Conservation (phyloP, 768 basidiomycete genomes). For the Mycena floridula region DNA sequence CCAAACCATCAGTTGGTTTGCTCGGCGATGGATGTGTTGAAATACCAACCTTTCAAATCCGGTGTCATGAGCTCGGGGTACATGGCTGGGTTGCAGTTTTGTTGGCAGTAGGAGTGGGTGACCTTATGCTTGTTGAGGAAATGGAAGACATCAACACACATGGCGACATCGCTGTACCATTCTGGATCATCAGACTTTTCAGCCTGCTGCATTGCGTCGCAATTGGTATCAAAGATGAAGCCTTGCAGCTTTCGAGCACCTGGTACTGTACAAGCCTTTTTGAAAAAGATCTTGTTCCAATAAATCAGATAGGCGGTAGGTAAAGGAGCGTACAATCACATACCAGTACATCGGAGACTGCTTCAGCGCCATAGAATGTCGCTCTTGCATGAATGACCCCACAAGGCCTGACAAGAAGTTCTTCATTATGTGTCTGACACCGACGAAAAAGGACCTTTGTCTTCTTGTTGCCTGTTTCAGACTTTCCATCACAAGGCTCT, state of each 20-base stretch:
- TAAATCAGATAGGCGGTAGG: background rate
- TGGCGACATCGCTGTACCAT: constrained; percentile 7
- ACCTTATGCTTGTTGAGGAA: constrained; percentile 9
- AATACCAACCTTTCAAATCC: constrained; percentile 12
- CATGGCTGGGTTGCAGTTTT: constrained; percentile 4
- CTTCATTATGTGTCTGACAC: constrained; percentile 19
- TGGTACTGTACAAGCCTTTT: constrained; percentile 17
- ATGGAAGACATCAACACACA: constrained; percentile 13
- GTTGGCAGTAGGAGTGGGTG: constrained; percentile 7
- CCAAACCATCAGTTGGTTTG: constrained; percentile 28
- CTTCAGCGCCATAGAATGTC: constrained; percentile 14
- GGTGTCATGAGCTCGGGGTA: constrained; percentile 8
- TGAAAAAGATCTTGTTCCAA: constrained; percentile 2
- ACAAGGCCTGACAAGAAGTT: constrained; percentile 19
- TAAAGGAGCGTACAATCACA: background rate
- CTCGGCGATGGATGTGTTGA: constrained; percentile 29
- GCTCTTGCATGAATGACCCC: constrained; percentile 12
- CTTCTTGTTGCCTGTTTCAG: background rate
- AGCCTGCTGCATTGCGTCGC: constrained; percentile 11
- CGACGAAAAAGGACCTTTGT: constrained; percentile 13
- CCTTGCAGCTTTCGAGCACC: constrained; percentile 18
- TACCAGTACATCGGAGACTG: constrained; percentile 12
- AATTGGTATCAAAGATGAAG: constrained; percentile 11
- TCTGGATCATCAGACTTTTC: background rate
- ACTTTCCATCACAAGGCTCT: background rate